phyloP scores from a whole-genome alignment of 2,329 filamentous ascomycete species.

The Capronia coronata region DNA sequence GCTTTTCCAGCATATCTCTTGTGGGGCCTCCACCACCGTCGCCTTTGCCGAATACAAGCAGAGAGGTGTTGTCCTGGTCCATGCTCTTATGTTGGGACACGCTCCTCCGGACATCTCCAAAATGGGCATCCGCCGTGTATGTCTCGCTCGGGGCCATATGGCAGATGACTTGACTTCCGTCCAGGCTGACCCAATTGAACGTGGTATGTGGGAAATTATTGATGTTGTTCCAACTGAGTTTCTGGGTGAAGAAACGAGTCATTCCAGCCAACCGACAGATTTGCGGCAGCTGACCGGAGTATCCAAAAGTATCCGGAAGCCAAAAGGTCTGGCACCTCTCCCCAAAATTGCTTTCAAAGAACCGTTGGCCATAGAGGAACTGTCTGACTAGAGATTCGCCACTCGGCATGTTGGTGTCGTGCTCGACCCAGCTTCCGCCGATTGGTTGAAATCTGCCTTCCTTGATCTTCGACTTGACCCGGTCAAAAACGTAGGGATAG shows the following conservation, averaged over 20 bases:
- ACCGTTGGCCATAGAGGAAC: conserved; percentile 90
- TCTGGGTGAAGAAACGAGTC: conserved; percentile 95
- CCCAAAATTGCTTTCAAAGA: conserved; percentile 90
- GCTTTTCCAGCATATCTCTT: conserved; percentile 88
- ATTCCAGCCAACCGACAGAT: conserved; percentile 91
- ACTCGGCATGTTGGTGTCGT: conserved; percentile 95
- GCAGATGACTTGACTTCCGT: conserved; percentile 93
- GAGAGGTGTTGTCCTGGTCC: conserved; percentile 82
- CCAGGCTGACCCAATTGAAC: conserved; percentile 95
- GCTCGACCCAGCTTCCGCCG: conserved; percentile 96
- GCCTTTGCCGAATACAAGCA: conserved; percentile 92
- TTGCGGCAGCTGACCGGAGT: conserved; percentile 90
- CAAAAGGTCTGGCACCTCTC: conserved; percentile 86
- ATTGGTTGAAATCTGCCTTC: conserved; percentile 89
- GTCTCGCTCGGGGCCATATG: conserved; percentile 97
- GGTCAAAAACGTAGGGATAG: conserved; percentile 82
- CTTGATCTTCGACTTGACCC: conserved; percentile 85
- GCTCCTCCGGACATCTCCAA: conserved; percentile 87
- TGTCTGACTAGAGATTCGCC: conserved; percentile 91
- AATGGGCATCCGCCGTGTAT: conserved; percentile 89
- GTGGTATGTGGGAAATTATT: conserved; percentile 98
- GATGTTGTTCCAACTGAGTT: conserved; percentile 99
- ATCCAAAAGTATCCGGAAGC: conserved; percentile 97
- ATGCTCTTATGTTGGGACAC: conserved; percentile 90
- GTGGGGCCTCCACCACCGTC: conserved; percentile 94